phyloP scores from a whole-genome alignment of 2,329 filamentous ascomycete genomes.

The Hymenoscyphus infarciens region DNA sequence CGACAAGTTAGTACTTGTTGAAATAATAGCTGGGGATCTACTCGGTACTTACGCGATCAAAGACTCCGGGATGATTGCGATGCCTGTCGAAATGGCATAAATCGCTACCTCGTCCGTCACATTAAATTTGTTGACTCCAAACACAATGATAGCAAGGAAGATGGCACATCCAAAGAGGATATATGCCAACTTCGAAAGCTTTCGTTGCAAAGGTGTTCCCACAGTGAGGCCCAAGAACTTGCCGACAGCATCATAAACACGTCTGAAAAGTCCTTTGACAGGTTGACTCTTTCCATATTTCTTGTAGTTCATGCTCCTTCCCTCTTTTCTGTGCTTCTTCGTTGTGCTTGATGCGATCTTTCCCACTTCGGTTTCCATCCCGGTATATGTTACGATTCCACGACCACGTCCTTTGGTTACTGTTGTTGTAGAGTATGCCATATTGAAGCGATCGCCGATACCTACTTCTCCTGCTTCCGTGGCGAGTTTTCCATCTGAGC shows the following conservation, averaged over 20 bases:
- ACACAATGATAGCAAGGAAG: constrained; percentile 39
- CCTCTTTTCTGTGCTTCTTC: constrained; percentile 51
- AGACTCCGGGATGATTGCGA: constrained; percentile 61
- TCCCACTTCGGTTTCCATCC: constrained; percentile 56
- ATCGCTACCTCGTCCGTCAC: constrained; percentile 39
- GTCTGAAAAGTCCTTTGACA: constrained; percentile 47
- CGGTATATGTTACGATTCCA: constrained; percentile 51
- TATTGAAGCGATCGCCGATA: constrained; percentile 52
- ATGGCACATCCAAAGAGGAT: constrained; percentile 57
- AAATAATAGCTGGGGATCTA: neutral
- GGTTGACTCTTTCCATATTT: constrained; percentile 44
- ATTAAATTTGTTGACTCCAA: constrained; percentile 44
- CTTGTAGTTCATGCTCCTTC: constrained; percentile 42
- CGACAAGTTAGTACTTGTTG: constrained; percentile 36
- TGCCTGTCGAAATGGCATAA: constrained; percentile 36
- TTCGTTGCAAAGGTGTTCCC: constrained; percentile 63
- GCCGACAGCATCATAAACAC: constrained; percentile 46
- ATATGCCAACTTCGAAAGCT: constrained; percentile 61
- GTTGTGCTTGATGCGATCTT: constrained; percentile 49
- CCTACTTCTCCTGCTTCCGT: constrained; percentile 43
- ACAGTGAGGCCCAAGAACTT: constrained; percentile 56
- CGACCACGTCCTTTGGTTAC: constrained; percentile 53
- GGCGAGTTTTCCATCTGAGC: constrained; percentile 24
- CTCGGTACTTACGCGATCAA: constrained; percentile 42
- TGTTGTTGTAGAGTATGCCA: constrained; percentile 53